Conservation (phyloP, 2,329 filamentous ascomycete species). For the Colletotrichum neosansevieriae region DNA sequence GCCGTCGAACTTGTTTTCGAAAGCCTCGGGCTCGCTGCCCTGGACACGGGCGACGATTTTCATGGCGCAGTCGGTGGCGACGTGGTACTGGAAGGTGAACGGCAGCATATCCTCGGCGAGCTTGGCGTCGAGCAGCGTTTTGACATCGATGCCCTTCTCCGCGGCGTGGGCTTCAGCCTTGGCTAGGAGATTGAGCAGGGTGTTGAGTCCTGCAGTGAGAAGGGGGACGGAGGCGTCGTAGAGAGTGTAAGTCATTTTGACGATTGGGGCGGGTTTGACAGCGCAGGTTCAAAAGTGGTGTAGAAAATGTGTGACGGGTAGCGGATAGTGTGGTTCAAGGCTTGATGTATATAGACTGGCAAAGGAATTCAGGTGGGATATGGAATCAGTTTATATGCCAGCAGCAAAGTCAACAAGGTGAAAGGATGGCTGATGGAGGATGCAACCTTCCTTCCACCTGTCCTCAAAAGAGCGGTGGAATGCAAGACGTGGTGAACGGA, state of each 20-base stretch:
- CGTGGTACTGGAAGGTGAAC: conserved; percentile 55
- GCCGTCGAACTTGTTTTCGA: conserved; percentile 47
- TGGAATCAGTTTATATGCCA: conserved; percentile 16
- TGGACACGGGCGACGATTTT: conserved; percentile 51
- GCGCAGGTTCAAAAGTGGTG: too few relatives aligned
- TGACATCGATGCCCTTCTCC: conserved; percentile 30
- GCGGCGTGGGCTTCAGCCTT: conserved; percentile 30
- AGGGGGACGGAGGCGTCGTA: conserved; percentile 34
- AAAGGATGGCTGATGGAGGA: not conserved
- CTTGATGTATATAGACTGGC: rapidly evolving
- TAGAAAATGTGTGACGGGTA: not conserved
- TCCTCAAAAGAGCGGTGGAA: conserved; percentile 36
- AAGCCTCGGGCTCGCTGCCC: conserved; percentile 46
- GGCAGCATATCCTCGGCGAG: conserved; percentile 58
- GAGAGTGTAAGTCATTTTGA: conserved; percentile 33
- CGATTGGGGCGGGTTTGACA: rapidly evolving
- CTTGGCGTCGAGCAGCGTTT: conserved; percentile 26
- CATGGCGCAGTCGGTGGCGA: conserved; percentile 46
- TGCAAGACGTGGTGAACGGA: conserved; percentile 21
- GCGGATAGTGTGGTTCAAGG: not conserved
- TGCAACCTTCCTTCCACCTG: conserved; percentile 16
- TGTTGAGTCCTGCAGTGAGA: conserved; percentile 34
- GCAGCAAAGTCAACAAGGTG: not conserved
- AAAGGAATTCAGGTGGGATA: not conserved
- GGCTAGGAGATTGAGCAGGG: conserved; percentile 31